Evolutionary conservation across 345 rosid species (phyloP), one percentile per base, ranked within the genome.

Genomic region (Excoecaria agallocha): DNA sequence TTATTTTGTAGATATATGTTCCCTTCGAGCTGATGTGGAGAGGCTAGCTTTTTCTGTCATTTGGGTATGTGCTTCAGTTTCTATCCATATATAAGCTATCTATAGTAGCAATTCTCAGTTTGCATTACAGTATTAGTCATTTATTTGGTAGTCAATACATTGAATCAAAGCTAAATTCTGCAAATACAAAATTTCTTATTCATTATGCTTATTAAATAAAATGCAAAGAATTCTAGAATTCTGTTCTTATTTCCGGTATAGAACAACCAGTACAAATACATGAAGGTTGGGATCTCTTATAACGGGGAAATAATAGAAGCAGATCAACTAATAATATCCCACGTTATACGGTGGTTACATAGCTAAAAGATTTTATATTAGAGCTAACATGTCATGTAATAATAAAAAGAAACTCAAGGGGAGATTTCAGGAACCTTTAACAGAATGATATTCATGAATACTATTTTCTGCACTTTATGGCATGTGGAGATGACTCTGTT

Each of bases 21-120:
- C 99, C 1, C 93, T 91, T 66, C 87, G 96, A 78, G 94, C 97
- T 69, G 99, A 93, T 73, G 97, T 91, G 83, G 98, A 95, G 81
- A 89, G 99, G 83, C 96, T 95, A 77, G 96, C 98, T 69, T 95
- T 95, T 88, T 95, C 98, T 45, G 99, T 95, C 74, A 88, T 95
- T 73, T 93, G 99, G 98, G 99, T 95, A 83, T 11, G 83, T 70
- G 52, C 35, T 68, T 72, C 69, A 64, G 35, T 71, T 64, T 17
- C 19, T 30, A 12, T 43, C 55, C 12, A 37, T 30, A 30, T 51
- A n/a, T 19, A 39, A 58, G 15, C 30, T 22, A 11, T 66, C 20
- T 66, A 11, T 57, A 19, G 15, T 20, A 48, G 24, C 39, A 20
- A 11, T 52, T 39, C 39, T 30, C 50, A 39, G 39, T n/a, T 39